A percentile compares a stretch with the other conserved stretches of the same genome.
Evolutionary conservation across 768 basidiomycete genomes (phyloP).

Genomic region (Suillus placidus): DNA sequence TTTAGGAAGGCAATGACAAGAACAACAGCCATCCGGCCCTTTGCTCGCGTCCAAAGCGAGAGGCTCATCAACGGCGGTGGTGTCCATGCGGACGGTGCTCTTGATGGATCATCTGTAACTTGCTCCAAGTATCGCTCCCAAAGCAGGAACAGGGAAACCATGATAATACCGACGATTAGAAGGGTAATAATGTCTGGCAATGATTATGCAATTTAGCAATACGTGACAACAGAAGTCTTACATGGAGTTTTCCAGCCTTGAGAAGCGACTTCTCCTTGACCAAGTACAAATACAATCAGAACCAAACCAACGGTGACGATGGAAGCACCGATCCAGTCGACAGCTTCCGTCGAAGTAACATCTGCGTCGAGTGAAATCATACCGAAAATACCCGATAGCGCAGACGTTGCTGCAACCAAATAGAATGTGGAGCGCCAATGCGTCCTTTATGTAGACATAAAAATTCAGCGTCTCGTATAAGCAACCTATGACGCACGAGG

Average conservation of each 20-base stretch:
- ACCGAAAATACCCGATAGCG: constrained; percentile 53
- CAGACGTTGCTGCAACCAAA: constrained; percentile 58
- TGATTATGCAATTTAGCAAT: constrained; percentile 22
- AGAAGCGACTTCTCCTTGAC: constrained; percentile 61
- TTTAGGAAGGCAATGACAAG: constrained; percentile 62
- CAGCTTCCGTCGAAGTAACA: constrained; percentile 36
- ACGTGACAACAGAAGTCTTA: constrained; percentile 32
- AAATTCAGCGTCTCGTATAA: background rate
- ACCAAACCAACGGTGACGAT: constrained; percentile 68
- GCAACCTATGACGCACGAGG: constrained; percentile 29
- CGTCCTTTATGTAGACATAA: constrained; percentile 17
- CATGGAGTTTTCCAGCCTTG: constrained; percentile 63
- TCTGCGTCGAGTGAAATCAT: constrained; percentile 65
- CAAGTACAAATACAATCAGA: constrained; percentile 72
- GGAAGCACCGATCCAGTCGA: constrained; percentile 80
- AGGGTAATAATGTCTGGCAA: constrained; percentile 68
- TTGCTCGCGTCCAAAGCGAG: constrained; percentile 61
- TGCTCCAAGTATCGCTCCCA: constrained; percentile 71
- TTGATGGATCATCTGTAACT: constrained; percentile 15
- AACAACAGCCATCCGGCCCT: constrained; percentile 63
- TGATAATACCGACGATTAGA: constrained; percentile 59
- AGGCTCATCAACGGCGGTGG: constrained; percentile 70
- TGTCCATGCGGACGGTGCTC: constrained; percentile 29
- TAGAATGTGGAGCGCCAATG: constrained; percentile 75
- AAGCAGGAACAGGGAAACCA: constrained; percentile 56